Evolutionary conservation across 371 early-diverging fungal species (phyloP), one percentile per base, ranked within the genome.

Genomic region (Smittium culicis): DNA sequence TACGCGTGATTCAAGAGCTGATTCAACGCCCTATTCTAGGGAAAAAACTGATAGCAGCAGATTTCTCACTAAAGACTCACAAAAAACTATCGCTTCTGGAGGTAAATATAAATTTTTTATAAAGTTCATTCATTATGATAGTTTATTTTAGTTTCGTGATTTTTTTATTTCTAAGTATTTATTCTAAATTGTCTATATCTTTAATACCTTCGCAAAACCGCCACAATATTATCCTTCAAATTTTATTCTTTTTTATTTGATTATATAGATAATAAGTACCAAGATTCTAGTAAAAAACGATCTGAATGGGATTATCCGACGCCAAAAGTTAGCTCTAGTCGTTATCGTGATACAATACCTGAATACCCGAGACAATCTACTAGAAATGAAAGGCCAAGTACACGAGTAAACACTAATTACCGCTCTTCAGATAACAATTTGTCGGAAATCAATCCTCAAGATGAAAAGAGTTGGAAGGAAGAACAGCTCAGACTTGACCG

Each of bases 401-500:
- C 57, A 8, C 8, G 57, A 14, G 35, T 14, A 24, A 5, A 3
- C 27, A 16, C 66, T 14, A 14, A 29, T 16, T 20, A 62, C 24
- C 5, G 5, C 29, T 20, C 27, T 25, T n/a, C 57, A 16, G 35
- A 32, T 3, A 62, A 32, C 5, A 62, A 24, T 32, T 29, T 29
- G 17, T 3, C 24, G 59, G 62, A 24, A 31, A 62, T 61, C 0
- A 31, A 29, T 32, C 24, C 28, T n/a, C 66, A 25, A 0, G 86
- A 83, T 54, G 73, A 83, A 57, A 67, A 70, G 24, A 81, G 81
- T 25, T 91, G 90, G 90, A 90, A 90, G 67, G 80, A 77, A 59
- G 91, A 93, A 58, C 93, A 92, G 73, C 80, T 82, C 1, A 88
- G 87, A 61, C 70, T 94, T 25, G 97, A 96, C 72, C 81, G 97